A percentile compares a stretch with the other conserved stretches of the same genome.
These are phyloP conservation scores for Chalara sp. DNA, from an alignment of 2,329 filamentous ascomycete genomes.

Conservation along the genomic window DNA sequence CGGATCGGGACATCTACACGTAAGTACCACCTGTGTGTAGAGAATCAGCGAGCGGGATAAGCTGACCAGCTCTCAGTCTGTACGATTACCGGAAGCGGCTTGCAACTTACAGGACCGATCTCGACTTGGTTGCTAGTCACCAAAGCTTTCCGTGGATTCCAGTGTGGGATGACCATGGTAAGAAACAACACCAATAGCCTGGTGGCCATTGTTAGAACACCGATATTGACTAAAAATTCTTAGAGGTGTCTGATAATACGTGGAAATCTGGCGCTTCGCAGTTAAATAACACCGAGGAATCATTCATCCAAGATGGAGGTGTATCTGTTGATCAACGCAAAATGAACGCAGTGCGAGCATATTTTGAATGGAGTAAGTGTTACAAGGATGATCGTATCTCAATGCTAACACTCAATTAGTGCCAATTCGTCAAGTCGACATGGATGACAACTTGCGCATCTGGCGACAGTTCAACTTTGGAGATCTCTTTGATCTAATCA, in stretches of 20 bases:
- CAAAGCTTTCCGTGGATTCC: constrained; percentile 55
- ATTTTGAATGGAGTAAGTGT: constrained; percentile 50
- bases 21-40: background rate
- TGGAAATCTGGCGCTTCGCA: constrained; percentile 55
- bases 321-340: constrained; percentile 68
- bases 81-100: constrained; percentile 53
- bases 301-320: constrained; percentile 47
- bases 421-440: constrained; percentile 48
- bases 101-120: constrained; percentile 54
- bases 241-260: constrained; percentile 56
- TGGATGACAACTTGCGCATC: constrained; percentile 63
- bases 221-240: too few relatives aligned
- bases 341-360: constrained; percentile 65
- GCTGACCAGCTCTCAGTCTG: constrained; percentile 21
- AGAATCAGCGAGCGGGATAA: background rate
- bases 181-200: too few relatives aligned
- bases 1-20: constrained; percentile 39
- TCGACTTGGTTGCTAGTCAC: constrained; percentile 49
- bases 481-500: constrained; percentile 57
- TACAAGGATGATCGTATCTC: background rate
- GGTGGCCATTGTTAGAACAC: too few relatives aligned
- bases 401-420: constrained; percentile 1
- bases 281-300: constrained; percentile 60
- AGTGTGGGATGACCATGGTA: constrained; percentile 53
- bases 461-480: constrained; percentile 63